Conservation (phyloP, 106 monocot genomes). For the Cymbidium sinense region DNA sequence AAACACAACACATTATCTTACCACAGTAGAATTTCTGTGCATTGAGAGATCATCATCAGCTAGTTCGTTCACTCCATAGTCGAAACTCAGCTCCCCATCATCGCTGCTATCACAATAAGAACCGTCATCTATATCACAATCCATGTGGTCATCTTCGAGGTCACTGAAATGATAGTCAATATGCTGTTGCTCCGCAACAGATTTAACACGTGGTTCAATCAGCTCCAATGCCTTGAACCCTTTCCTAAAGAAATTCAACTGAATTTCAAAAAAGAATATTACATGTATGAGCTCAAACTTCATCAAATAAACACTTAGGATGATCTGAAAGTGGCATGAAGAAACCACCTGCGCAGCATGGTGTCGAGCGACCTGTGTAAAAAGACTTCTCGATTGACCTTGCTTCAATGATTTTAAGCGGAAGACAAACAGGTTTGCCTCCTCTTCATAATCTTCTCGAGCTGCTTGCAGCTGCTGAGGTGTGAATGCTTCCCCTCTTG, state of each 20-base stretch:
- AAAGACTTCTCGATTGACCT: slow-evolving; percentile 45
- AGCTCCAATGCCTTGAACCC: slow-evolving; percentile 68
- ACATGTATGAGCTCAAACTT: neutral
- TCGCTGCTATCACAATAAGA: slow-evolving; percentile 30
- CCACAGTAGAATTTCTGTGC: too few relatives aligned
- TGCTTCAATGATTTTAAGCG: slow-evolving; percentile 52
- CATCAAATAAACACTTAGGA: neutral
- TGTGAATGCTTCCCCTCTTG: slow-evolving; percentile 24
- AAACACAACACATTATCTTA: too few relatives aligned
- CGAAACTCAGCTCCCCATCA: slow-evolving; percentile 67
- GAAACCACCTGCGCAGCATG: slow-evolving; percentile 50
- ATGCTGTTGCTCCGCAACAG: slow-evolving; percentile 63
- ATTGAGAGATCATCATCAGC: too few relatives aligned
- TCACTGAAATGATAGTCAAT: slow-evolving; percentile 83
- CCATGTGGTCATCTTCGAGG: slow-evolving; percentile 57
- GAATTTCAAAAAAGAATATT: slow-evolving; percentile 13
- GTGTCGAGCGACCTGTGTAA: slow-evolving; percentile 50
- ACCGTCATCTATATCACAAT: slow-evolving; percentile 23
- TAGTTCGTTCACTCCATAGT: slow-evolving; percentile 44
- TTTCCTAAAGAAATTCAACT: slow-evolving; percentile 80
- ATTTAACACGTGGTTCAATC: slow-evolving; percentile 76
- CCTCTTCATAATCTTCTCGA: slow-evolving; percentile 35
- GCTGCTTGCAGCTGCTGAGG: slow-evolving; percentile 37
- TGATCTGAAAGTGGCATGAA: neutral
- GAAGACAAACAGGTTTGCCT: slow-evolving; percentile 33